Conservation (phyloP, 2,329 filamentous ascomycete species). For the Claviceps digitariae region DNA sequence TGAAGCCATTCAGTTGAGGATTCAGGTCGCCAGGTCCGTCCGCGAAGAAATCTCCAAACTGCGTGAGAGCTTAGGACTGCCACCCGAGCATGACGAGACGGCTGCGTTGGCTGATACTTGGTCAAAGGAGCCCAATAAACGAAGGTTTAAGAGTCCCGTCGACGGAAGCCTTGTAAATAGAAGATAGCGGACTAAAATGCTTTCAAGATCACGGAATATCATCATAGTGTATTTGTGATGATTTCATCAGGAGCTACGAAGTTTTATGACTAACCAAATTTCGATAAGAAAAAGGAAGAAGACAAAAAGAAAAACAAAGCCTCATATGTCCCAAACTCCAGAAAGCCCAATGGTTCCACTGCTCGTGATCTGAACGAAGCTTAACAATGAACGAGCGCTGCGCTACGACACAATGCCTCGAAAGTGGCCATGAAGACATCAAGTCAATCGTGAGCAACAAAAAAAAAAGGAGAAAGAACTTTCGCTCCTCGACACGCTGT, state of each 20-base stretch:
- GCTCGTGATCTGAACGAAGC: neutral
- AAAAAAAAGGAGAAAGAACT: neutral
- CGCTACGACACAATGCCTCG: neutral
- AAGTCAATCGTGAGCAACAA: neutral
- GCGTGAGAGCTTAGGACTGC: constrained; percentile 54
- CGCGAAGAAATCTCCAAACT: constrained; percentile 71
- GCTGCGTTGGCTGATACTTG: constrained; percentile 72
- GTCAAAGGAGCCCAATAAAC: constrained; percentile 37
- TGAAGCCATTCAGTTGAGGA: constrained; percentile 58
- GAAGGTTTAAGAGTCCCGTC: constrained; percentile 38
- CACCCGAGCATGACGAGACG: constrained; percentile 65
- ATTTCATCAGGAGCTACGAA: neutral
- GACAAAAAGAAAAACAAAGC: neutral
- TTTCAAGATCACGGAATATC: neutral
- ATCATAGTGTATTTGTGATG: neutral
- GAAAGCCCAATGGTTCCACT: neutral
- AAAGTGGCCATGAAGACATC: neutral
- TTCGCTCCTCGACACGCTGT: neutral
- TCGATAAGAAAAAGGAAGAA: neutral
- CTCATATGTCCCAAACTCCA: too few species aligned
- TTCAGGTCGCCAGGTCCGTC: constrained; percentile 67
- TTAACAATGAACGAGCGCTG: neutral
- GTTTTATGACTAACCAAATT: neutral
- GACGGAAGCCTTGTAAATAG: constrained; percentile 38
- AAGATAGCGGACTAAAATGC: neutral